phyloP scores from a whole-genome alignment of 495 filamentous ascomycete genomes.

The Thermothielavioides terrestris region DNA sequence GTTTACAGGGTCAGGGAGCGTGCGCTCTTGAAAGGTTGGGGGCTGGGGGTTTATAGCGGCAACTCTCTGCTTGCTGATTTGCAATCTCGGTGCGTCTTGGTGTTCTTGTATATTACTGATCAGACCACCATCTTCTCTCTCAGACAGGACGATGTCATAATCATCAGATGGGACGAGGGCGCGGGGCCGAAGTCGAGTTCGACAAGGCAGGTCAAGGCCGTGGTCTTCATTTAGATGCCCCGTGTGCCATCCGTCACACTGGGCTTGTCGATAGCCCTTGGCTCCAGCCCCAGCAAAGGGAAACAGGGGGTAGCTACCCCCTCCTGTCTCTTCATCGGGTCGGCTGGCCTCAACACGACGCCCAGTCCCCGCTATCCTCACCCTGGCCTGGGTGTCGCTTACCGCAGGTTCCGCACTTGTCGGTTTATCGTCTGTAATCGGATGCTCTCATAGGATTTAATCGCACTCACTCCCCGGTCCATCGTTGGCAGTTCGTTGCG shows the following conservation, averaged over 20 bases:
- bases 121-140: background rate
- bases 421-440: background rate
- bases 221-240: too few species aligned
- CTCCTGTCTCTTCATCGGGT: background rate
- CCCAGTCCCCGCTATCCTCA: background rate
- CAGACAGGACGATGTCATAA: background rate
- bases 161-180: too few species aligned
- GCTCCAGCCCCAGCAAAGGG: too few species aligned
- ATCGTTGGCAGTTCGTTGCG: too few species aligned
- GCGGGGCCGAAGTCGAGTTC: too few species aligned
- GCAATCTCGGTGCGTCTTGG: background rate
- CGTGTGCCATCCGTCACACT: too few species aligned
- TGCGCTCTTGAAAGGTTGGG: too few species aligned
- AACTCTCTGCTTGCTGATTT: conserved; percentile 4
- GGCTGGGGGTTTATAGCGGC: conserved; percentile 1
- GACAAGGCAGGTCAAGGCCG: too few species aligned
- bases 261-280: too few species aligned
- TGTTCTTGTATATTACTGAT: background rate
- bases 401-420: background rate
- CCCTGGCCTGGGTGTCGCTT: background rate
- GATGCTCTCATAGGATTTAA: background rate
- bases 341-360: background rate
- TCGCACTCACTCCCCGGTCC: too few species aligned
- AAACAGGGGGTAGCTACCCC: too few species aligned
- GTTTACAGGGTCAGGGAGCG: background rate